Percentiles rank a stretch among this genome's conserved stretches.
Evolutionary conservation across 768 basidiomycete genomes (phyloP).

Genomic region (Calocera cornea): DNA sequence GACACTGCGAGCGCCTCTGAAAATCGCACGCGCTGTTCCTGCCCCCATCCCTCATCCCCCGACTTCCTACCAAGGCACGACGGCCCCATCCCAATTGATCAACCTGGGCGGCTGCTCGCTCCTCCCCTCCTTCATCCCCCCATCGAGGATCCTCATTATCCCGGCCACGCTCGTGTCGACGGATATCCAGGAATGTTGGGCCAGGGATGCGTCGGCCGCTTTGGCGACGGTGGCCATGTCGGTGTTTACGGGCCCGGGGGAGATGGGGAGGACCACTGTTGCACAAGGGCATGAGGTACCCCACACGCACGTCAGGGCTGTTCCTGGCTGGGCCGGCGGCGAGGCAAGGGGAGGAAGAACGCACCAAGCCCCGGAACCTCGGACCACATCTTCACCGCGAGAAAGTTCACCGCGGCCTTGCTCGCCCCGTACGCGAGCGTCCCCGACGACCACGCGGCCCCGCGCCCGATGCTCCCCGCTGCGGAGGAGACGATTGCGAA

Average conservation of each 20-base stretch:
- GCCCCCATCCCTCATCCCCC: too few species aligned
- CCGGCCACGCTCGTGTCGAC: neutral
- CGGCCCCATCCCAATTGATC: neutral
- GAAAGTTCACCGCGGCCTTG: conserved; percentile 15
- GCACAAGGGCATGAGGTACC: too few species aligned
- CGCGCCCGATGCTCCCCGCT: conserved; percentile 2
- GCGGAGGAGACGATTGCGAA: conserved; percentile 14
- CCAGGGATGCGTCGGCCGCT: neutral
- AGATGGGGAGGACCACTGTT: neutral
- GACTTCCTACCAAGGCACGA: neutral
- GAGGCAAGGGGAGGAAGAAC: neutral
- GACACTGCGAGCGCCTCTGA: too few species aligned
- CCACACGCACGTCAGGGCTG: too few species aligned
- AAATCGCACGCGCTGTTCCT: too few species aligned
- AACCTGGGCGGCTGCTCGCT: neutral
- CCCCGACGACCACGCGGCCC: neutral
- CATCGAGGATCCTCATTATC: neutral
- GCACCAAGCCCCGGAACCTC: conserved; percentile 3
- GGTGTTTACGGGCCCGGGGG: conserved; percentile 3
- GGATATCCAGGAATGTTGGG: neutral
- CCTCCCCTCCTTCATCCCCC: too few species aligned
- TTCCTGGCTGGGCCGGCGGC: neutral
- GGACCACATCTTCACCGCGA: conserved; percentile 6
- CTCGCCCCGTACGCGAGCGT: conserved; percentile 5
- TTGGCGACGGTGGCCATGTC: conserved; percentile 1